Base-by-base conservation (phyloP, 2,329 filamentous ascomycete species). In the Cercospora janseana region DNA sequence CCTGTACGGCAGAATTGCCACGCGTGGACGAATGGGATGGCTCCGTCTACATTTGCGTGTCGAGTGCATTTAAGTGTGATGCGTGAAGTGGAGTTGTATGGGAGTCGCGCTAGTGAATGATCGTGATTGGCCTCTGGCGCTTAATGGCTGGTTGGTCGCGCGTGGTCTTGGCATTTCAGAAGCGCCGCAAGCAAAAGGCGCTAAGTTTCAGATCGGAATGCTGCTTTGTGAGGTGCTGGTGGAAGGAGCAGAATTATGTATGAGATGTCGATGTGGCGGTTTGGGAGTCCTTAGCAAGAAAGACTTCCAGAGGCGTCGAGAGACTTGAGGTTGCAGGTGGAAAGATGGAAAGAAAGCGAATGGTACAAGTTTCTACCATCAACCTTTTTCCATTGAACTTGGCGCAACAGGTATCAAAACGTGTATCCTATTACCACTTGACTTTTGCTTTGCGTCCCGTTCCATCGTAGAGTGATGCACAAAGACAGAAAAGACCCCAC, bases 61-160 rank as follows among this genome's bases (percentile, higher is more conserved):
- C 20, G 15, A 34, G 20, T 34, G 15, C 31, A 34, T 10, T 13
- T 18, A 18, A 37, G 13, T 23, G 21, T 13, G n/a, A 26, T 13
- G 15, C 20, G 23, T 20, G 35, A 10, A 24, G 20, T 37, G 34
- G 23, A 37, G 34, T 37, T 37, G 16, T 12, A 40, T n/a, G 35
- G 7, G 20, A 8, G 18, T 47, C 32, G 26, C 44, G 24, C 44
- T 28, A 47, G 44, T 47, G 34, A 47, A 38, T 20, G 34, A 26
- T n/a, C n/a, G n/a, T 38, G 44, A 47, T 47, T 47, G 44, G 34
- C 13, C 13, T n/a, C 29, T 40, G 44, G 44, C 44, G 44, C 44
- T 38, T 40, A 47, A 24, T n/a, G n/a, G n/a, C n/a, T n/a, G n/a
- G n/a, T n/a, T n/a, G n/a, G n/a, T n/a, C n/a, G n/a, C n/a, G n/a